Evolutionary conservation across 495 filamentous ascomycete genomes (phyloP), one percentile per base, ranked within the genome.

Genomic region (Tuber aestivum): DNA sequence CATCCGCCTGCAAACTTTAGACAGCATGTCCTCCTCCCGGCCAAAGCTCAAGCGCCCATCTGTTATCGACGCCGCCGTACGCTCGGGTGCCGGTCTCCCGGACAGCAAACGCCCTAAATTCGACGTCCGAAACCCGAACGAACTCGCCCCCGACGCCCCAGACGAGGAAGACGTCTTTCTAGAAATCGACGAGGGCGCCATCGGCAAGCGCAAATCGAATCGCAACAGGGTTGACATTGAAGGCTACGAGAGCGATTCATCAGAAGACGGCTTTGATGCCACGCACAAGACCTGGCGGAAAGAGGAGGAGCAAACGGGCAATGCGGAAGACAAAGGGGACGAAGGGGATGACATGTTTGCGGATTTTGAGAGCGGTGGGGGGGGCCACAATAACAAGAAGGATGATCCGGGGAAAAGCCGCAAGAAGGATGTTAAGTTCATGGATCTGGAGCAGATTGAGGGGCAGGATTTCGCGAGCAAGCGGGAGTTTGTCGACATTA

Each of bases 231-330:
- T 99, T 44, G 97, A 97, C 77, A 90, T 99, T 41, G 95, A 98
- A 81, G 95, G 96, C 4, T 98, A 98, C 85, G 95, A 97, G 73
- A 95, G 91, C 0, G 95, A 99, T 84, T 95, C 92, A 42, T 94
- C 95, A 14, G 94, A 94, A 74, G 95, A 98, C 78, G 93, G 92
- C 35, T 96, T 97, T 83, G 88, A 93, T 75, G 91, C 87, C 45
- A 82, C 81, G 18, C 81, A 80, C 48, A 82, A 82, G 72, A 48
- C 72, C 20, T 82, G 81, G 81, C 74, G 74, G 37, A 74, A 75
- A 41, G 81, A 73, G 50, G 86, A 91, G 41, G 89, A 88, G 0
- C 32, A 89, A 91, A 70, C 87, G 86, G 20, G 87, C 18, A 87
- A 89, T 78, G 82, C 81, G 32, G 86, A 85, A 48, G 86, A 86